phyloP scores from a whole-genome alignment of 257 asterid species.

The Nicotiana sylvestris region DNA sequence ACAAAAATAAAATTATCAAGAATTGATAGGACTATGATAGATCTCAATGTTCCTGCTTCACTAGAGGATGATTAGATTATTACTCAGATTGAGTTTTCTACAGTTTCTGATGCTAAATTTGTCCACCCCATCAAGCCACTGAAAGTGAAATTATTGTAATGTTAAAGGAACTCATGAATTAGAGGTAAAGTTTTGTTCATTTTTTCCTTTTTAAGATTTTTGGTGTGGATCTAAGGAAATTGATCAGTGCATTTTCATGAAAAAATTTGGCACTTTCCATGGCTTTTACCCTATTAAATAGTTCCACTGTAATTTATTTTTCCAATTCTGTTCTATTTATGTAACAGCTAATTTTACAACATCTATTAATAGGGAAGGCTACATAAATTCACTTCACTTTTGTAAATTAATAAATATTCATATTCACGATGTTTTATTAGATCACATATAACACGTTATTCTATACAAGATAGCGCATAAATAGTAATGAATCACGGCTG shows the following conservation, averaged over 20 bases:
- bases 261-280: no score
- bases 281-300: no score
- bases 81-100: constrained; percentile 52
- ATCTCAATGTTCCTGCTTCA: no score
- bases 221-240: not conserved
- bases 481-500: no score
- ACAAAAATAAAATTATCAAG: constrained; percentile 24
- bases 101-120: constrained; percentile 47
- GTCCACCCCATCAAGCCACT: constrained; percentile 5
- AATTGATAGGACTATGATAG: not conserved
- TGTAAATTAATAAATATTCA: no score
- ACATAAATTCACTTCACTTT: no score
- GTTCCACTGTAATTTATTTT: not conserved
- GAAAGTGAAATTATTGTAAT: not conserved
- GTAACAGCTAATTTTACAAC: not conserved
- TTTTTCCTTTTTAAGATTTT: not conserved
- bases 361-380: not conserved
- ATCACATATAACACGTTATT: no score
- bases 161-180: not conserved
- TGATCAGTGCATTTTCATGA: not conserved
- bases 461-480: no score
- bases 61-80: not conserved
- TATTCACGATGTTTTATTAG: no score
- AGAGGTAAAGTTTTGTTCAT: not conserved
- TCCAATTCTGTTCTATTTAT: not conserved